These are phyloP conservation scores for Geranium rotundifolium DNA, from an alignment of 345 rosid genomes.

Conservation along the genomic window DNA sequence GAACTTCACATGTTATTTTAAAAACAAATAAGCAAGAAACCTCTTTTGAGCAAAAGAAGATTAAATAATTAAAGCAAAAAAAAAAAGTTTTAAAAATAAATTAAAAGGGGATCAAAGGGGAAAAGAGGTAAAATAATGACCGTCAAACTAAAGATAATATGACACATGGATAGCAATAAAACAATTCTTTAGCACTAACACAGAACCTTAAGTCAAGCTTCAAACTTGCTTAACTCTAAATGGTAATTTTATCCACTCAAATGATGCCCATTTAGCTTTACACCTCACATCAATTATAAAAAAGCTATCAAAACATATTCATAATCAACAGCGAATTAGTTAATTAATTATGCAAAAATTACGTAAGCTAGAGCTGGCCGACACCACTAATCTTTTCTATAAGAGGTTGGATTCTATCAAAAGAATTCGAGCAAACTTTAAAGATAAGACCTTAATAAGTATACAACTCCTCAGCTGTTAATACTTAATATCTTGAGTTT, in stretches of 20 bases:
- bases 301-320: not conserved
- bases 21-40: not conserved
- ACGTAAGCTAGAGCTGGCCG: no score
- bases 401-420: no score
- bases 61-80: no score
- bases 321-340: not conserved
- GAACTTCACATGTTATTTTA: not conserved
- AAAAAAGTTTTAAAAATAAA: not conserved
- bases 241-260: no score
- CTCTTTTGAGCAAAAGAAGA: not conserved
- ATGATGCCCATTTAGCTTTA: conserved; percentile 9
- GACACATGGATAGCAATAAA: not conserved
- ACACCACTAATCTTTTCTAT: no score
- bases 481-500: no score
- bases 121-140: not conserved
- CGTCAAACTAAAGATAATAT: not conserved
- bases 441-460: no score
- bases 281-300: conserved; percentile 7
- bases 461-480: no score
- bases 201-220: not conserved
- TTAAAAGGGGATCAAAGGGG: not conserved
- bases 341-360: not conserved
- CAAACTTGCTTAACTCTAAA: not conserved
- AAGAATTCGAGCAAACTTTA: no score
- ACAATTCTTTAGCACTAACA: no score